Evolutionary conservation across 2,329 filamentous ascomycete genomes (phyloP), one percentile per base, ranked within the genome.

Genomic region (Penicillium sp.): DNA sequence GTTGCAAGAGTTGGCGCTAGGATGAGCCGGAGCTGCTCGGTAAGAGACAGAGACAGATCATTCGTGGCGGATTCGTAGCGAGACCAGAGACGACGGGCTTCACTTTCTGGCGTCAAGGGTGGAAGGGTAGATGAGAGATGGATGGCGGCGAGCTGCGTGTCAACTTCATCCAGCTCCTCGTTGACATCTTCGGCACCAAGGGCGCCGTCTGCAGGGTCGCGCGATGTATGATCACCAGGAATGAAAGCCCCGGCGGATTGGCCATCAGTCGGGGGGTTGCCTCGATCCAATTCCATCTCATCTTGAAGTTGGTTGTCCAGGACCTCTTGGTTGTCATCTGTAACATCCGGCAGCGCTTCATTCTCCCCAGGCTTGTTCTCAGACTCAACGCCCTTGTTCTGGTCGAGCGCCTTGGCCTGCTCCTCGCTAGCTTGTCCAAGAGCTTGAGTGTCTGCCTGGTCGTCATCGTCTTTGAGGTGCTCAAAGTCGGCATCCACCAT

Each of bases 11-110:
- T 97, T 0, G 95, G 94, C 0, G 90, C 90, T 35, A 99, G 86
- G 64, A 99, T 97, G 13, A 99, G 84, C 24, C 94, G 90, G 16
- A 99, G 86, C 67, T 97, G 94, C 58, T 96, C 94, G 1, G 92
- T 96, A 13, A 99, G 80, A 1, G 90, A 87, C 50, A 96, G 83
- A 0, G 94, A 95, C 50, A 96, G 86, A 43, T 88, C 81, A 58
- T 94, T 90, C 0, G 94, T 97, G 49, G 86, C 83, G 54, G 81
- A 81, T 72, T 97, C 92, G 74, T 95, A 94, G 51, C 86, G 81
- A 9, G 85, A 82, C 94, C 95, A 99, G 63, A 92, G 84, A 46
- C 84, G 79, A 53, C 90, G 83, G 24, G 92, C 84, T 56, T 83
- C 79, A 24, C 79, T 74, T 33, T 77, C 69, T 1, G 79, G 74